phyloP scores from a whole-genome alignment of 1,284 basidiomycete genomes.

The Cutaneotrichosporon sp. region DNA sequence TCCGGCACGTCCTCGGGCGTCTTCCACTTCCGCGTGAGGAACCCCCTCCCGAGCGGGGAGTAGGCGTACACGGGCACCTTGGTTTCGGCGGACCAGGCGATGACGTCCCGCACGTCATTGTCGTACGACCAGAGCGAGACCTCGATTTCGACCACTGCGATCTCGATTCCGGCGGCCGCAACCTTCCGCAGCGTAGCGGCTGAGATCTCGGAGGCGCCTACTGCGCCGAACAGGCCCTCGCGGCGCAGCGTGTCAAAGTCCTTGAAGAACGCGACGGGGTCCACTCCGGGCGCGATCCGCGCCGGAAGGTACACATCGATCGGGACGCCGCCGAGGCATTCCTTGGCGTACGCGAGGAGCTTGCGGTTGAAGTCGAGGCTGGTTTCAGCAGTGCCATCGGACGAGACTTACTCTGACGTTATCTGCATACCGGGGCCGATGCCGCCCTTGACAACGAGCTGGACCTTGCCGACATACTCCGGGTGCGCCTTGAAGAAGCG shows the following conservation, averaged over 20 bases:
- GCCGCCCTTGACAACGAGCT: constrained; percentile 56
- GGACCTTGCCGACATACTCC: constrained; percentile 54
- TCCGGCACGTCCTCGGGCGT: constrained; percentile 54
- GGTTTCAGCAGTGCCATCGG: no score
- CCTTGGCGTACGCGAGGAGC: constrained; percentile 49
- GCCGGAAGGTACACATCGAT: constrained; percentile 51
- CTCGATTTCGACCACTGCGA: constrained; percentile 57
- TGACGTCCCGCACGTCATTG: constrained; percentile 49
- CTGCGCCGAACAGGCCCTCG: constrained; percentile 31
- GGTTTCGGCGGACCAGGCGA: constrained; percentile 50
- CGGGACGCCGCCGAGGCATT: constrained; percentile 50
- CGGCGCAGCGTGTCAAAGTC: constrained; percentile 23
- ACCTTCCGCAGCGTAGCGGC: constrained; percentile 9
- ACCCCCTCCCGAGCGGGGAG: constrained; percentile 59
- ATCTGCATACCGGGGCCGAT: constrained; percentile 17
- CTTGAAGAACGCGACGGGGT: constrained; percentile 9
- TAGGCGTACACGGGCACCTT: constrained; percentile 57
- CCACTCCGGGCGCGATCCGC: constrained; percentile 8
- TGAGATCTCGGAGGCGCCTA: constrained; percentile 33
- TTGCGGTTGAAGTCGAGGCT: constrained; percentile 50
- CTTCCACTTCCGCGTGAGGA: constrained; percentile 56
- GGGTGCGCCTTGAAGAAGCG: constrained; percentile 52
- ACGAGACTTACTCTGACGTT: constrained; percentile 15
- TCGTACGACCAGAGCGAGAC: constrained; percentile 55
- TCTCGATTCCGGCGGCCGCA: constrained; percentile 6